These are phyloP conservation scores for Alternaria gaisen DNA, from an alignment of 2,329 filamentous ascomycete genomes.

Conservation along the genomic window DNA sequence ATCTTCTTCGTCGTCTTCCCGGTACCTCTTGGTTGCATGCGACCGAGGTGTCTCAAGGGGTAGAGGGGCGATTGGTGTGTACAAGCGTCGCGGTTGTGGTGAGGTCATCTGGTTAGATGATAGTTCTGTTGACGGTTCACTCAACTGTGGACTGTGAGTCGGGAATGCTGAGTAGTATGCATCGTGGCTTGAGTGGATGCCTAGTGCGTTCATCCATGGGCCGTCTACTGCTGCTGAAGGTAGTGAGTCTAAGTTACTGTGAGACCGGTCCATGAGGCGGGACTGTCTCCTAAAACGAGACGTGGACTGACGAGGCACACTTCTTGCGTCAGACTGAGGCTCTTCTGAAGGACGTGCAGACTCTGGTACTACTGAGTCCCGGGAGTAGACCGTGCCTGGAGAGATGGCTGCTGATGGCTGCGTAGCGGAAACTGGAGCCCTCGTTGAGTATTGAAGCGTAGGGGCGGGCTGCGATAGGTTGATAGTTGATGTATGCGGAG, in stretches of 20 bases:
- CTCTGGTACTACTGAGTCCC: constrained; percentile 34
- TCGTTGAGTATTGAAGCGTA: constrained; percentile 34
- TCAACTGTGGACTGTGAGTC: constrained; percentile 44
- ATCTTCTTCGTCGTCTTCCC: constrained; percentile 50
- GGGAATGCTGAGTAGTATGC: constrained; percentile 45
- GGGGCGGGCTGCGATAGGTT: constrained; percentile 32
- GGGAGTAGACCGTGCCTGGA: constrained; percentile 43
- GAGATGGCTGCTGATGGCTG: constrained; percentile 39
- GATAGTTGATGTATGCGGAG: constrained; percentile 43
- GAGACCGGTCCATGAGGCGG: constrained; percentile 41
- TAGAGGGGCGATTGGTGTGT: constrained; percentile 56
- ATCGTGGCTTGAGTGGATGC: constrained; percentile 47
- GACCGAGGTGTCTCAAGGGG: constrained; percentile 46
- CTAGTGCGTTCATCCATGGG: constrained; percentile 54
- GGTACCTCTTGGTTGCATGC: constrained; percentile 47
- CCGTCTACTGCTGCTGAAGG: constrained; percentile 49
- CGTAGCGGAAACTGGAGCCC: constrained; percentile 28
- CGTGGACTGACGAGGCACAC: constrained; percentile 19
- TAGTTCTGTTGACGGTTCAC: constrained; percentile 44
- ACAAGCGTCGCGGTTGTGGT: constrained; percentile 54
- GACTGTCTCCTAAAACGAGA: constrained; percentile 19
- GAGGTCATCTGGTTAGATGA: constrained; percentile 36
- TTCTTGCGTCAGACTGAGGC: constrained; percentile 24
- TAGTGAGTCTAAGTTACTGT: constrained; percentile 56
- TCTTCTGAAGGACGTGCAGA: constrained; percentile 33